Conservation (phyloP, 169 alveolate genomes). For the Plasmodium coatneyi region DNA sequence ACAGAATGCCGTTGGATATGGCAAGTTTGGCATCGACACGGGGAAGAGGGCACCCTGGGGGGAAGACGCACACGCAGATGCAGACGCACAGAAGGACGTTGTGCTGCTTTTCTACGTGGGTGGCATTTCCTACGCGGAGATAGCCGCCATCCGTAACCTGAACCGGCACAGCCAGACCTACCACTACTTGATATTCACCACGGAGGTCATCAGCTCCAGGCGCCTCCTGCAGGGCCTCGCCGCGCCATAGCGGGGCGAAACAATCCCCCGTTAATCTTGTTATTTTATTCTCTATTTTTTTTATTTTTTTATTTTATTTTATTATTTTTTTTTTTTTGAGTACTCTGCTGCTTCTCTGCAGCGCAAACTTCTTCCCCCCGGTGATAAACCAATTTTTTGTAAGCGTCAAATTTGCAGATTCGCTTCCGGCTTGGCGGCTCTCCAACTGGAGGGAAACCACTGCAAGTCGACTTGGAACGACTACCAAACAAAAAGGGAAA, state of each 20-base stretch:
- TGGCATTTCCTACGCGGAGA: constrained; percentile 82
- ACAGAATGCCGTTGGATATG: constrained; percentile 67
- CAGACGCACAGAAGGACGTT: background rate
- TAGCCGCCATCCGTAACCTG: constrained; percentile 81
- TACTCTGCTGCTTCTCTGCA: background rate
- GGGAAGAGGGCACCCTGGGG: background rate
- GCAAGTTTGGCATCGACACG: background rate
- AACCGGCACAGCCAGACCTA: constrained; percentile 31
- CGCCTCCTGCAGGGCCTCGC: constrained; percentile 18
- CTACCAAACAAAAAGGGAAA: background rate
- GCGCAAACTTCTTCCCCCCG: background rate
- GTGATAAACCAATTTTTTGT: background rate
- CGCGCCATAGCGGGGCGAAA: background rate
- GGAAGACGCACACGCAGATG: background rate
- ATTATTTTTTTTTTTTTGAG: background rate
- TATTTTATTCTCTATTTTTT: background rate
- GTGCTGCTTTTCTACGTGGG: constrained; percentile 81
- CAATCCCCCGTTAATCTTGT: background rate
- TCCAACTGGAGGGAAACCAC: background rate
- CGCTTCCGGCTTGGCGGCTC: background rate
- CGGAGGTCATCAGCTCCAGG: constrained; percentile 53
- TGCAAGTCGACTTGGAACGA: background rate
- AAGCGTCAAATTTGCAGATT: background rate
- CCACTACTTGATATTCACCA: constrained; percentile 65
- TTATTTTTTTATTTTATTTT: no score